Evolutionary conservation across 768 basidiomycete genomes (phyloP).

Genomic region (Hysterangium stoloniferum): DNA sequence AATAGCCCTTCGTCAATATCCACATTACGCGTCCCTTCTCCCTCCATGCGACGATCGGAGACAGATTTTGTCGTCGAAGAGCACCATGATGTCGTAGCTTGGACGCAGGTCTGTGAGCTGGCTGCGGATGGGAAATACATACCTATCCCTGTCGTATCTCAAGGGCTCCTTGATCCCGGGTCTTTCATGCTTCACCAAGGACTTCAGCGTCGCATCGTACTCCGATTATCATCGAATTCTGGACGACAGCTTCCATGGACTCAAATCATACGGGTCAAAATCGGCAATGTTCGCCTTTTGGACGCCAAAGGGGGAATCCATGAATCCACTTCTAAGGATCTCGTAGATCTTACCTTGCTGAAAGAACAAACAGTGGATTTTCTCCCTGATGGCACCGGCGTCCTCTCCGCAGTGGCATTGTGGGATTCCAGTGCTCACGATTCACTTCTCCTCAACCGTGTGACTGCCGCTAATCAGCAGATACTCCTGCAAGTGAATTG

Average conservation of each 20-base stretch:
- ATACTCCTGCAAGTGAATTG: slow-evolving; percentile 72
- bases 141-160: slow-evolving; percentile 76
- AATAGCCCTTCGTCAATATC: slow-evolving; percentile 25
- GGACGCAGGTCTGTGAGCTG: slow-evolving; percentile 82
- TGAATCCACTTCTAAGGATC: slow-evolving; percentile 62
- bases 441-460: slow-evolving; percentile 76
- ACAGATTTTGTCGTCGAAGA: slow-evolving; percentile 86
- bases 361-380: slow-evolving; percentile 69
- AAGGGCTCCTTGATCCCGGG: slow-evolving; percentile 70
- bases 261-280: slow-evolving; percentile 62
- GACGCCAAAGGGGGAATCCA: slow-evolving; percentile 79
- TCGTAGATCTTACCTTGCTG: slow-evolving; percentile 66
- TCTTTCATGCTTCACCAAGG: slow-evolving; percentile 90
- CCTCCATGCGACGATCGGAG: slow-evolving; percentile 88
- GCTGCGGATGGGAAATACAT: slow-evolving; percentile 76
- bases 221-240: slow-evolving; percentile 80
- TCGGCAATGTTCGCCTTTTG: slow-evolving; percentile 80
- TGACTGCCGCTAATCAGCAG: slow-evolving; percentile 71
- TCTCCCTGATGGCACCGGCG: slow-evolving; percentile 76
- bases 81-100: slow-evolving; percentile 83
- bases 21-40: slow-evolving; percentile 32
- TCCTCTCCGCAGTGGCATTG: slow-evolving; percentile 57
- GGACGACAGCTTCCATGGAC: slow-evolving; percentile 87
- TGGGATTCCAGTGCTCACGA: slow-evolving; percentile 96
- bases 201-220: slow-evolving; percentile 71